A percentile compares a stretch with the other conserved stretches of the same genome.
Evolutionary conservation across 129 eudicot species (phyloP).

Genomic region (Centrapalus pauciflorus): DNA sequence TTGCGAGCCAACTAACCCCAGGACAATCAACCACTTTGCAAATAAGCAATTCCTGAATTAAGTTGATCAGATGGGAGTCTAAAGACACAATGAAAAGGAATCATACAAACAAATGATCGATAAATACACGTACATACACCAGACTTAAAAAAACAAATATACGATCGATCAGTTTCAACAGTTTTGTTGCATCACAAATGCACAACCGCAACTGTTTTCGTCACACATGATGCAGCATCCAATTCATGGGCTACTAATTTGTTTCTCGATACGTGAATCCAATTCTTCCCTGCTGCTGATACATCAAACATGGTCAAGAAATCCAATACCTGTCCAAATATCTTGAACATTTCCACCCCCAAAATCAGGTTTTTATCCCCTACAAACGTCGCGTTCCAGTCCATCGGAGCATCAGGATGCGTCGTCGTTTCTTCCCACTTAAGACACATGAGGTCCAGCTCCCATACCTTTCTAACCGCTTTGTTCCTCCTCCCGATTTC

Average conservation of each 20-base stretch:
- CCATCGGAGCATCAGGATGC: slow-evolving; percentile 99
- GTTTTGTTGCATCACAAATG: too few relatives aligned
- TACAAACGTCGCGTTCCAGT: slow-evolving; percentile 92
- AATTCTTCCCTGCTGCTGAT: slow-evolving; percentile 34
- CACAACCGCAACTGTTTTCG: slow-evolving; percentile 70
- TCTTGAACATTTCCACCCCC: slow-evolving; percentile 95
- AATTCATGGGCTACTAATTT: slow-evolving; percentile 66
- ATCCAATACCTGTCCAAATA: slow-evolving; percentile 92
- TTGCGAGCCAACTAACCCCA: too few relatives aligned
- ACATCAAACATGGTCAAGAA: slow-evolving; percentile 73
- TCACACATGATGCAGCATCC: slow-evolving; percentile 85
- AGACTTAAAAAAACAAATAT: too few relatives aligned
- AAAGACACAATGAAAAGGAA: too few relatives aligned
- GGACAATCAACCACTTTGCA: too few relatives aligned
- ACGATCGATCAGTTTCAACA: too few relatives aligned
- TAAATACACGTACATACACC: too few relatives aligned
- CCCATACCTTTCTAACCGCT: slow-evolving; percentile 94
- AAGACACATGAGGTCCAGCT: slow-evolving; percentile 55
- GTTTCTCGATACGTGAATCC: slow-evolving; percentile 81
- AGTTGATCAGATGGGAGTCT: too few relatives aligned
- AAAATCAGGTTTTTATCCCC: slow-evolving; percentile 57
- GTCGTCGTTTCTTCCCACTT: slow-evolving; percentile 57
- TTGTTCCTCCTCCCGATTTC: slow-evolving; percentile 93
- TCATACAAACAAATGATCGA: too few relatives aligned
- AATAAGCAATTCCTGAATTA: too few relatives aligned